Evolutionary conservation across 163 green algal genomes (phyloP), one percentile per base, ranked within the genome.

Genomic region (Scenedesmus sp.): DNA sequence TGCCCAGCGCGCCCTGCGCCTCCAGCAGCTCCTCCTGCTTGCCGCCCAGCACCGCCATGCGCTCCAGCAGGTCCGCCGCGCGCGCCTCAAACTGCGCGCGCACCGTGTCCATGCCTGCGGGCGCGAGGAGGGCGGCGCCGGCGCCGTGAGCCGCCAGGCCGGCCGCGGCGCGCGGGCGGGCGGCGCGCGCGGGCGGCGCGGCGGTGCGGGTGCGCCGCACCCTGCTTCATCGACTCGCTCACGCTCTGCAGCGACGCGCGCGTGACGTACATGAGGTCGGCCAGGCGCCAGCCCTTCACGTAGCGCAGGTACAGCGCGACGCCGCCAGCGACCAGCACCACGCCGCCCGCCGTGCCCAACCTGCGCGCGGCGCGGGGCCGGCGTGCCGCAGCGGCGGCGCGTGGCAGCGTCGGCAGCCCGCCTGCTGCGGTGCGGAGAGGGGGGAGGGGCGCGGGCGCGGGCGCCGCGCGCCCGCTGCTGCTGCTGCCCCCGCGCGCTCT

Each of bases 21-120:
- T 76, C 75, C 44, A 82, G 53, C 75, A 82, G n/a, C 42, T 82
- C 64, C 22, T 82, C 75, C 63, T 77, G 63, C 65, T 82, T 82
- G 64, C 9, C 26, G 5, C 34, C 44, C 42, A 82, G 15, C 33
- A 44, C 45, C 7, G 18, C 3, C 63, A 82, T 63, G 29, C 57
- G 64, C 64, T 76, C 64, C 42, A 77, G 31, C 39, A 82, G 17
- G 9, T 81, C 74, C 10, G 24, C 36, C 7, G 74, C 51, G 10
- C 34, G 34, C 15, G 36, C 74, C 74, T 75, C 63, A 18, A 81
- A n/a, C 74, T 81, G 62, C 26, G 20, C 36, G 5, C 63, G 50
- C n/a, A 81, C 20, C 15, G 14, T 75, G 17, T 64, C 51, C 62
- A 81, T 60, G 39, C 74, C 74, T 81, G 74, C 36, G 31, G 31